Base-by-base conservation (phyloP, 345 rosid genomes). In the Arabidopsis arenosa region DNA sequence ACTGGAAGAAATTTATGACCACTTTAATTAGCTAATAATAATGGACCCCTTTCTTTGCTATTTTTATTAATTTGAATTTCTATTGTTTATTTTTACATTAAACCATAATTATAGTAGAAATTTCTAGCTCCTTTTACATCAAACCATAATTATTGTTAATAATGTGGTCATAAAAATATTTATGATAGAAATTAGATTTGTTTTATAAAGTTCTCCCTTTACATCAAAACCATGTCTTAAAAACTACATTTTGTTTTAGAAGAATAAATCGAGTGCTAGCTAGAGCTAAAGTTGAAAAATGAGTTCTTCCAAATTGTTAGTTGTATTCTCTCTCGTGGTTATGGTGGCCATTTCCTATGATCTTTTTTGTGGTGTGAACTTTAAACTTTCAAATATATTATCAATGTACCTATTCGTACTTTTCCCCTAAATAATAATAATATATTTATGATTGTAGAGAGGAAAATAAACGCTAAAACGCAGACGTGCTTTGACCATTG, bases 301-400 rank as follows among this genome's bases (percentile, higher is more conserved):
- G 67, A 35, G 23, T 59, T 71, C 48, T 18, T 58, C 56, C 23
- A 35, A 48, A 47, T 9, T 70, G 58, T 4, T 59, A 9, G 49
- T 37, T 35, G 5, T n/a, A 26, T 35, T 60, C 30, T 23, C 49
- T 37, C n/a, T 36, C 11, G 10, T 57, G 36, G 36, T 18, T 45
- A 60, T 72, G 59, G 1, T 62, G 10, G 59, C 10, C 17, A 47
- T 48, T 71, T 47, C 39, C 2, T 36, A 23, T 71, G 40, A 72
- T 28, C 9, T 48, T 47, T 39, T 60, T 10, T 28, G 30, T 14
- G 75, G 75, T 60, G 51, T 72, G 26, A 21, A 59, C 54, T 7
- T 17, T 49, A 49, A 47, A 70, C 7, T 30, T 8, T n/a, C 0
- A 5, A 9, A 45, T 30, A n/a, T 64, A 65, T 23, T 49, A 17